Base-by-base conservation (phyloP, 129 eudicot genomes). In the Chrysanthemum lavandulifolium region DNA sequence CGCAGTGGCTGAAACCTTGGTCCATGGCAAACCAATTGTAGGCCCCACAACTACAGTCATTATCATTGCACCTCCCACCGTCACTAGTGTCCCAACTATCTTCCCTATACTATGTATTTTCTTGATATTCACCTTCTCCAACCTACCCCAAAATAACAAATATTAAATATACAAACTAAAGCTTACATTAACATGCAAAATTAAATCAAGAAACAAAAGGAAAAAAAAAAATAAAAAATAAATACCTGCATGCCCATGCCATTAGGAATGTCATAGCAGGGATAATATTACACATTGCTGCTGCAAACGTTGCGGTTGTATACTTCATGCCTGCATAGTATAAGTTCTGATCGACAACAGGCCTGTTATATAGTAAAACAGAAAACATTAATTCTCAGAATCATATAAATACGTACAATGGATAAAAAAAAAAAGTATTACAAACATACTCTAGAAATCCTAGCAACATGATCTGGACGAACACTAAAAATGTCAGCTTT, bases 61-160 rank as follows among this genome's bases (percentile, higher is more conserved):
- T 52, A 86, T 86, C 96, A 89, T 86, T 10, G 92, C 96, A 10
- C 96, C 96, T 13, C 88, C 92, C 10, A 89, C 77, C 0, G 92
- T 86, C 18, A 85, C 88, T 43, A 86, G 23, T 49, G 92, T 89
- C 70, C 96, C 96, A 21, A 78, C 55, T 11, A 89, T 77, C 80
- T 89, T 89, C 50, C 84, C 89, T n/a, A 86, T 90, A 85, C 91
- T 80, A 53, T 65, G 84, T 18, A 86, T 13, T 76, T 77, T 86
- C 74, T 68, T 86, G 10, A 84, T 48, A 29, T 86, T 82, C 73
- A 89, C 85, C 71, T 73, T 86, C 76, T 86, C 96, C 25, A 89
- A 70, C 87, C 96, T 88, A 57, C 2, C 68, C 65, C 23, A 60
- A 51, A 59, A 4, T 43, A 70, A 52, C 69, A 73, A 49, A 9